Base-by-base conservation (phyloP, 805 yeast species). In the Starmerella vaccinii region DNA sequence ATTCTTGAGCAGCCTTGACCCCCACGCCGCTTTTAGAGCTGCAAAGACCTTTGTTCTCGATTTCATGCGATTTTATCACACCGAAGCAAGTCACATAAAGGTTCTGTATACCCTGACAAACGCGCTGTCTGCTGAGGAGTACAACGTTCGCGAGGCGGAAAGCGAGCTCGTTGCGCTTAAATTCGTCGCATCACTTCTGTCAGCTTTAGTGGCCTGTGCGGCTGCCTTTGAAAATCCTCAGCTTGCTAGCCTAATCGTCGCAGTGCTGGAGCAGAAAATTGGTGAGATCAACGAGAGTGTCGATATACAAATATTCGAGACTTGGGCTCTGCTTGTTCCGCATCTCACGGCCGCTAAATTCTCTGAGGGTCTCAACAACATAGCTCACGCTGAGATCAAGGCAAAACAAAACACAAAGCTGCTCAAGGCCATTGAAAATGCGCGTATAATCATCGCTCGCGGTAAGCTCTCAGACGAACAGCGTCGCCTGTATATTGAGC, bases 31-130 rank as follows among this genome's bases (percentile, higher is more conserved):
- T 35, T 63, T 69, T 42, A 67, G 70, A 5, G 73, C 81, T 2
- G 75, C 92, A 0, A 65, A 68, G 49, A 68, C 77, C 33, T 76
- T 88, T 34, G 83, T 89, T 0, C 64, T 75, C 45, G 87, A 89
- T 3, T 70, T 85, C 57, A 76, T 75, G 50, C 76, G 78, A 8
- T 70, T 84, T 48, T 24, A 46, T 24, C 37, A 26, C n/a, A 29
- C 49, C 35, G 57, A 55, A 35, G 22, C 54, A 1, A 50, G 50
- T 29, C 56, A 46, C 32, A 46, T 55, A n/a, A 50, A 95, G 7
- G 76, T 90, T 1, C 79, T 92, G 47, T 92, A 92, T 66, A 80
- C 94, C 0, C 72, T 90, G 56, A 78, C 84, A 18, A 92, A 92
- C 63, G 65, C 84, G 52, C 67, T 90, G 29, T 76, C 81, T 47